Evolutionary conservation across 768 basidiomycete genomes (phyloP), one percentile per base, ranked within the genome.

Genomic region (Tylopilus balloui): DNA sequence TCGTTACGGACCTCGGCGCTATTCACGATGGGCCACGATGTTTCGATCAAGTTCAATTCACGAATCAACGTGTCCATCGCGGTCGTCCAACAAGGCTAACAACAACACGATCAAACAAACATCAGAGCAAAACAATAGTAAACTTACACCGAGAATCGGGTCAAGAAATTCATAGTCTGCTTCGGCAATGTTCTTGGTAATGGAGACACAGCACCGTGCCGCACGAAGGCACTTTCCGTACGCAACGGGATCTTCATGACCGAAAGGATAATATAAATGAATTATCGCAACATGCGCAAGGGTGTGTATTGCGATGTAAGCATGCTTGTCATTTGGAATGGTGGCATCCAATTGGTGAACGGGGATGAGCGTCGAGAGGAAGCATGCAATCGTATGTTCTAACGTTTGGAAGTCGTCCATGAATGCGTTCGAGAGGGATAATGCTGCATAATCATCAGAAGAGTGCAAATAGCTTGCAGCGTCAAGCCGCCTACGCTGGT

Each of bases 91-190:
- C 85, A 87, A 9, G 81, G 78, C 86, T 86, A 55, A 27, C 55
- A 43, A 42, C 19, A 31, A 37, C 6, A 25, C 42, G 25, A 49
- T 58, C 36, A 55, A 37, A 48, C 12, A 25, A n/a, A n/a, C 12
- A 45, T 38, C 27, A 37, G 36, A 52, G 45, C 12, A 38, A 32
- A 32, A 13, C 4, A 42, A 12, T 3, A 17, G 31, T n/a, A 42
- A 8, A 69, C 84, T 55, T 71, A 88, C 86, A 44, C 83, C 85
- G 53, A 88, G 74, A 54, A 88, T 79, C 21, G 87, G 87, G 68
- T 90, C 87, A n/a, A 88, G 73, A 65, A 80, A 84, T 32, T 78
- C 75, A 53, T 79, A 84, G 57, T 88, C 86, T 56, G 75, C 65
- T 21, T 87, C 83, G 21, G 73, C 65, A 47, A 88, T 72, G 52